Evolutionary conservation across 495 filamentous ascomycete genomes (phyloP).

Genomic region (Mycothermus thermophilus): DNA sequence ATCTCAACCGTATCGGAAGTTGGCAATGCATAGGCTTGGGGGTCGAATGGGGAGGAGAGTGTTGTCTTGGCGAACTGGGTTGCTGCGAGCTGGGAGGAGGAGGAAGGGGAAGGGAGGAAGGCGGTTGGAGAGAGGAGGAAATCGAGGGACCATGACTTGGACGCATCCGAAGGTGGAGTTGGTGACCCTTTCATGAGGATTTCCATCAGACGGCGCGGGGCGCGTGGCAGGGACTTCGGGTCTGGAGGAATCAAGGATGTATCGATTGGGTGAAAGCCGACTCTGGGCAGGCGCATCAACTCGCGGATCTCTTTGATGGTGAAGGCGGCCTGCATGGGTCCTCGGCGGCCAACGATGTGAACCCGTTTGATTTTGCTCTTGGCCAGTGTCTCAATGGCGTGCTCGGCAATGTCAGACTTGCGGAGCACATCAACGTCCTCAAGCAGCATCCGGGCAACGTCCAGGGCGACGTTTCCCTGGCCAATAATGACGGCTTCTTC

Average conservation of each 20-base stretch:
- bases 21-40: slow-evolving; percentile 37
- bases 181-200: slow-evolving; percentile 60
- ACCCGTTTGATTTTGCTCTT: slow-evolving; percentile 68
- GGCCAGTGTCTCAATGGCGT: slow-evolving; percentile 59
- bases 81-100: slow-evolving; percentile 36
- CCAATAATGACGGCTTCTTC: slow-evolving; percentile 84
- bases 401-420: slow-evolving; percentile 75
- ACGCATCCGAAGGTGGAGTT: slow-evolving; percentile 14
- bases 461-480: slow-evolving; percentile 90
- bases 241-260: slow-evolving; percentile 48
- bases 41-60: slow-evolving; percentile 33
- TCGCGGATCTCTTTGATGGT: slow-evolving; percentile 90
- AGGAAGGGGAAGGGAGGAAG: slow-evolving; percentile 41
- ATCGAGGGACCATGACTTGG: slow-evolving; percentile 67
- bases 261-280: slow-evolving; percentile 59
- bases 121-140: slow-evolving; percentile 64
- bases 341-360: slow-evolving; percentile 71
- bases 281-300: slow-evolving; percentile 59
- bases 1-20: slow-evolving; percentile 28
- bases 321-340: slow-evolving; percentile 83
- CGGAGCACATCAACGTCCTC: slow-evolving; percentile 54
- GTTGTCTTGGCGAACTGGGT: slow-evolving; percentile 54
- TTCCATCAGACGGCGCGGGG: slow-evolving; percentile 62
- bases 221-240: slow-evolving; percentile 50
- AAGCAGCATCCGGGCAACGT: slow-evolving; percentile 81